Evolutionary conservation across 192 early-diverging fungal species (phyloP).

Genomic region (Coemansia erecta): DNA sequence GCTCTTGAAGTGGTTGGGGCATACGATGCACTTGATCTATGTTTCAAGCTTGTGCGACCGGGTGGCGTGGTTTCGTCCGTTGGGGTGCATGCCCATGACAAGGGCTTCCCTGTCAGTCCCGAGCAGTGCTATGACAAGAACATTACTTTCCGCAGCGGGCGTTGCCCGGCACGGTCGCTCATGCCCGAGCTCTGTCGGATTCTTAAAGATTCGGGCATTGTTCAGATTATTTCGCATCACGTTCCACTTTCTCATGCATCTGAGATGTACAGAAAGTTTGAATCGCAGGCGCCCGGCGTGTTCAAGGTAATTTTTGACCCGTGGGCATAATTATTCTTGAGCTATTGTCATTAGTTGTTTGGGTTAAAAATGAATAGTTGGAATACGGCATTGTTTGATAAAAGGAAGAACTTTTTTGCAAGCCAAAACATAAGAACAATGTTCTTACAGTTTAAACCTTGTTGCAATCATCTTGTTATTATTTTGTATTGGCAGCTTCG

Average conservation of each 20-base stretch:
- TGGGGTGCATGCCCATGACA: conserved; percentile 53
- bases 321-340: conserved; percentile 7
- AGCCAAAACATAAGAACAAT: too few relatives aligned
- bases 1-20: conserved; percentile 58
- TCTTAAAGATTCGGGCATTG: conserved; percentile 28
- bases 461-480: too few relatives aligned
- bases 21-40: conserved; percentile 36
- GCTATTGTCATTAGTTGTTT: too few relatives aligned
- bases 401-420: too few relatives aligned
- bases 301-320: conserved; percentile 39
- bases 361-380: too few relatives aligned
- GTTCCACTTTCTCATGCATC: conserved; percentile 41
- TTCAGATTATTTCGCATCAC: conserved; percentile 47
- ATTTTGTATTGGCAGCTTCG: too few relatives aligned
- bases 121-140: conserved; percentile 59
- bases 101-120: conserved; percentile 56
- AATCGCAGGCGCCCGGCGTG: conserved; percentile 22
- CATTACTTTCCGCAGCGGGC: conserved; percentile 52
- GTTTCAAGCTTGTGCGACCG: conserved; percentile 51
- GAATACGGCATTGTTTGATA: too few relatives aligned
- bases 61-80: conserved; percentile 58
- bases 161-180: conserved; percentile 54
- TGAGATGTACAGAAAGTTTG: conserved; percentile 55
- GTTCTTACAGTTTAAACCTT: too few relatives aligned
- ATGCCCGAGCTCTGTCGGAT: conserved; percentile 41